A percentile compares a stretch with the other conserved stretches of the same genome.
phyloP scores from a whole-genome alignment of 257 asterid genomes.

The Cordia subcordata region DNA sequence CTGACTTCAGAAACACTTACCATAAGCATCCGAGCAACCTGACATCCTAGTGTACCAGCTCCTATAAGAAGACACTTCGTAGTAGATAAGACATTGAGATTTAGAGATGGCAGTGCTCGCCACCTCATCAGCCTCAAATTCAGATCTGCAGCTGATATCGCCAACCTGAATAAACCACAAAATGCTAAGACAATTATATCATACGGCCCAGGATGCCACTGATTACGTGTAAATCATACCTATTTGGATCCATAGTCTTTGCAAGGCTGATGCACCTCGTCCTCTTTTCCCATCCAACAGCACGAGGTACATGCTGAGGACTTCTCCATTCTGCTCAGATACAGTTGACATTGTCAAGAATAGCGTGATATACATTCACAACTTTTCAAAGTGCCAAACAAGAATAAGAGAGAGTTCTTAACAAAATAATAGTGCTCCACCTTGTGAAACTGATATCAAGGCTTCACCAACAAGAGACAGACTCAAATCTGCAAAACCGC shows the following conservation, averaged over 20 bases:
- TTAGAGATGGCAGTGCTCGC: conserved; percentile 88
- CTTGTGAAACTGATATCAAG: conserved; percentile 54
- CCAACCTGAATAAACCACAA: conserved; percentile 50
- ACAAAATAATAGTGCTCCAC: conserved; percentile 31
- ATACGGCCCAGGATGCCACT: conserved; percentile 9
- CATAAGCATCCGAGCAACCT: conserved; percentile 97
- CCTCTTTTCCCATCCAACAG: conserved; percentile 80
- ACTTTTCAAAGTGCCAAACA: conserved; percentile 1
- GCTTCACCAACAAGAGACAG: conserved; percentile 86
- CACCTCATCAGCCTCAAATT: conserved; percentile 94
- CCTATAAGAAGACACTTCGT: conserved; percentile 84
- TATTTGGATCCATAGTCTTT: conserved; percentile 82
- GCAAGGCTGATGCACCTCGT: conserved; percentile 80
- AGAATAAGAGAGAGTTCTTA: conserved; percentile 10
- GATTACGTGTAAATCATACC: conserved; percentile 37
- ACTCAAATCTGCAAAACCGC: conserved; percentile 82
- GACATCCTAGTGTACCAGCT: conserved; percentile 99
- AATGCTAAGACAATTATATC: conserved; percentile 9
- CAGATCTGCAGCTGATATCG: conserved; percentile 90
- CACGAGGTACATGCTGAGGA: conserved; percentile 49
- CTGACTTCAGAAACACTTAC: conserved; percentile 27
- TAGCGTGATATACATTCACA: background rate
- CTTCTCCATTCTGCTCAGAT: conserved; percentile 46
- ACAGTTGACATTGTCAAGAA: too few species aligned
- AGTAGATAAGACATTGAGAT: conserved; percentile 58